Conservation (phyloP, 202 grass and related monocot genomes). For the Setaria viridis region DNA sequence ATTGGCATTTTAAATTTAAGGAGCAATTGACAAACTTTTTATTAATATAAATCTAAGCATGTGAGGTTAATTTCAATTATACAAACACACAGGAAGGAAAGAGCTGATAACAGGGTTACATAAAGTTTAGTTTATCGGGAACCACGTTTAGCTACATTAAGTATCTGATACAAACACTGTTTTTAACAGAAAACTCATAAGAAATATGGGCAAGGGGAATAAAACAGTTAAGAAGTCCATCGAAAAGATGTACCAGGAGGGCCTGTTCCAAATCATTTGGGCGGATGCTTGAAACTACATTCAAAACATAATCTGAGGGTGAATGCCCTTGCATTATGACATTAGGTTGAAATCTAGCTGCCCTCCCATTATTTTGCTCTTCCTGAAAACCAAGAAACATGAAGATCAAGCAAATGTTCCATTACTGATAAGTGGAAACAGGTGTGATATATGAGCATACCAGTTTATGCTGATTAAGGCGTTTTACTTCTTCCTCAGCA, state of each 20-base stretch:
- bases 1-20: no score
- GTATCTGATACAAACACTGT: not conserved
- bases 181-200: not conserved
- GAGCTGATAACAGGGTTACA: conserved; percentile 4
- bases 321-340: conserved; percentile 81
- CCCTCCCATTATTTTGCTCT: conserved; percentile 62
- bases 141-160: conserved; percentile 7
- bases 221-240: not conserved
- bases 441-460: not conserved
- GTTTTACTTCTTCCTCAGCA: conserved; percentile 84
- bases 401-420: conserved; percentile 24
- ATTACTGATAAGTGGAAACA: not conserved
- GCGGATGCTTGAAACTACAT: conserved; percentile 70
- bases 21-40: not conserved
- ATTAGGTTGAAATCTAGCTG: conserved; percentile 68
- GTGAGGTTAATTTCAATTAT: conserved; percentile 4
- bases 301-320: conserved; percentile 88
- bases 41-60: not conserved
- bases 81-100: not conserved
- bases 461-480: conserved; percentile 75
- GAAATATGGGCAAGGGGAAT: conserved; percentile 25
- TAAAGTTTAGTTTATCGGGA: not conserved
- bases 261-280: conserved; percentile 93
- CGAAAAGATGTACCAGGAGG: conserved; percentile 63
- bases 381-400: conserved; percentile 57